Conservation (phyloP, 768 basidiomycete species). For the Cystofilobasidium macerans region DNA sequence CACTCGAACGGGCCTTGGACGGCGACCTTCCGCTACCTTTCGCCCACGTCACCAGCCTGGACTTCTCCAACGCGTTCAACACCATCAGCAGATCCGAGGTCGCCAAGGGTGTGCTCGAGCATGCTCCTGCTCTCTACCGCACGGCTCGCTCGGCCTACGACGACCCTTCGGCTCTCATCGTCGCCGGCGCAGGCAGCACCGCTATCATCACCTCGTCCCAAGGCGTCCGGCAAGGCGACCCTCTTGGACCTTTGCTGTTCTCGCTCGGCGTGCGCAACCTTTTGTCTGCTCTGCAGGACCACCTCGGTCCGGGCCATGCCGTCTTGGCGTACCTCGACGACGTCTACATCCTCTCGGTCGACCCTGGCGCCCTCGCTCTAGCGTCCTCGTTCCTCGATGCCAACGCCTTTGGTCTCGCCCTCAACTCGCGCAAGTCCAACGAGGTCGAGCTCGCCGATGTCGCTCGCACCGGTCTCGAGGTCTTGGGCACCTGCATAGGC, state of each 20-base stretch:
- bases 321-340: no score
- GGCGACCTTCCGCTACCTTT: slow-evolving; percentile 11
- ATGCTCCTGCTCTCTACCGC: slow-evolving; percentile 27
- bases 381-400: no score
- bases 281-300: slow-evolving; percentile 5
- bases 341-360: no score
- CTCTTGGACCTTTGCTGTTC: slow-evolving; percentile 29
- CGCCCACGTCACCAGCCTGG: slow-evolving; percentile 26
- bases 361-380: no score
- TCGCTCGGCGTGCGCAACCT: slow-evolving; percentile 23
- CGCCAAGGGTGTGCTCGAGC: slow-evolving; percentile 7
- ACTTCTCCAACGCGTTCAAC: slow-evolving; percentile 32
- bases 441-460: no score
- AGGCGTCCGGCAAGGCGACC: slow-evolving; percentile 31
- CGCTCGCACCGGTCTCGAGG: no score
- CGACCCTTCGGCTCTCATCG: slow-evolving; percentile 1
- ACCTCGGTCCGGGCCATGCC: no score
- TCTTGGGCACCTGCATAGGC: no score
- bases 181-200: slow-evolving; percentile 7
- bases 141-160: slow-evolving; percentile 14
- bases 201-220: slow-evolving; percentile 20
- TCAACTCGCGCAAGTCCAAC: no score
- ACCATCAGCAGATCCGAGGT: neutral
- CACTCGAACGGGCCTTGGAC: slow-evolving; percentile 23
- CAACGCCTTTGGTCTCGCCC: no score